Conservation (phyloP, 805 yeast species). For the Hanseniaspora pseudoguilliermondii region DNA sequence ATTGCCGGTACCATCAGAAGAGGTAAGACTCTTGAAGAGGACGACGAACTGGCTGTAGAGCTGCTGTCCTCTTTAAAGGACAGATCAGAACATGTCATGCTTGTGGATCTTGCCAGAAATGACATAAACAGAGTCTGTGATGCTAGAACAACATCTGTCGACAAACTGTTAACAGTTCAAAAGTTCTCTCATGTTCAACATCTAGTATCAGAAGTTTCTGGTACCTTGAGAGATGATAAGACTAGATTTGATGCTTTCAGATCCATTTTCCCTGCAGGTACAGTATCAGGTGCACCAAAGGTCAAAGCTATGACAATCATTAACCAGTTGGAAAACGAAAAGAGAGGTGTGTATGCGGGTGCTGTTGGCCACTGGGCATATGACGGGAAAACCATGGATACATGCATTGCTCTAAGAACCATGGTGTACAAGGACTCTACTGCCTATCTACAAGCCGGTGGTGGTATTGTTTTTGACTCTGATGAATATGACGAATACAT, state of each 20-base stretch:
- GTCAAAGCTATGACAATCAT: slow-evolving; percentile 93
- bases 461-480: slow-evolving; percentile 92
- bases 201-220: slow-evolving; percentile 87
- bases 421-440: slow-evolving; percentile 86
- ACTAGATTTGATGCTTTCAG: slow-evolving; percentile 94
- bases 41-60: slow-evolving; percentile 64
- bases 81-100: slow-evolving; percentile 96
- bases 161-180: slow-evolving; percentile 77
- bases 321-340: slow-evolving; percentile 77
- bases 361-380: slow-evolving; percentile 98
- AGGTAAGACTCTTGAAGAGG: slow-evolving; percentile 86
- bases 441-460: slow-evolving; percentile 96
- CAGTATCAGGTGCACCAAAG: slow-evolving; percentile 97
- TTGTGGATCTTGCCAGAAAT: slow-evolving; percentile 93
- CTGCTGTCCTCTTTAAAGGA: slow-evolving; percentile 73
- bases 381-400: slow-evolving; percentile 89
- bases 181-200: slow-evolving; percentile 96
- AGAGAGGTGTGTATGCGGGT: slow-evolving; percentile 95
- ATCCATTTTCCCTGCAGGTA: slow-evolving; percentile 97
- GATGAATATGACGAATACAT: slow-evolving; percentile 91
- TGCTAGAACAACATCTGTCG: slow-evolving; percentile 74
- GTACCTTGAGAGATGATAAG: slow-evolving; percentile 69
- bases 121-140: slow-evolving; percentile 92
- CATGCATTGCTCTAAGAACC: slow-evolving; percentile 93
- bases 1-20: slow-evolving; percentile 93